Base-by-base conservation (phyloP, 768 basidiomycete species). In the Psilocybe tampanensis region DNA sequence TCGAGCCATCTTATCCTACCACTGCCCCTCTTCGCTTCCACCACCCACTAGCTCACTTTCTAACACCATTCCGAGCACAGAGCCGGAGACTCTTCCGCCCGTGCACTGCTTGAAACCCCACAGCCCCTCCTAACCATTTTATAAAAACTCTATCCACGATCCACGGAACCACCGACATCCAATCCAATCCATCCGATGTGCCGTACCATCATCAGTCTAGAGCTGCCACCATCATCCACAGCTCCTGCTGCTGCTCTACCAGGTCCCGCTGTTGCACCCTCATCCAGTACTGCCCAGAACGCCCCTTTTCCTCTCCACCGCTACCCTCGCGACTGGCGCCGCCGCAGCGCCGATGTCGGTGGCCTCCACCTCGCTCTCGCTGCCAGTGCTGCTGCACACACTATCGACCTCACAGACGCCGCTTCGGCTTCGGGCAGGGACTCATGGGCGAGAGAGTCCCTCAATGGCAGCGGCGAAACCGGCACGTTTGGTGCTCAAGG, bases 261-360 rank as follows among this genome's bases (percentile, higher is more conserved):
- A 39, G 36, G 3, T 8, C 4, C 12, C 3, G 36, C 36, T 3
- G 36, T 5, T 15, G 3, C 36, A 13, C 3, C 12, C 6, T 39
- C 36, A 39, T 13, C 36, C 41, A 24, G 4, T 26, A 1, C 15
- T 19, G 33, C 13, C 19, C 11, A 29, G 13, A 44, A 50, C 32
- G 19, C 54, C 32, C 3, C 11, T 6, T 6, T 47, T 13, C 11
- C 21, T 3, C 18, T 18, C n/a, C 56, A 55, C 8, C 52, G 52
- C 23, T 54, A 59, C 47, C 61, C 61, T 11, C 67, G 58, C 44
- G 64, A 68, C 51, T 69, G 65, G 69, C 64, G 70, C 56, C 78
- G 94, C 52, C 77, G 91, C 45, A 94, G 91, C 68, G 93, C 95
- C 54, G 95, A 98, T 72, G 82, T 92, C 42, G 95, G 95, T 12